Evolutionary conservation across 139 green algal species (phyloP).

Genomic region (Micractinium sp.): DNA sequence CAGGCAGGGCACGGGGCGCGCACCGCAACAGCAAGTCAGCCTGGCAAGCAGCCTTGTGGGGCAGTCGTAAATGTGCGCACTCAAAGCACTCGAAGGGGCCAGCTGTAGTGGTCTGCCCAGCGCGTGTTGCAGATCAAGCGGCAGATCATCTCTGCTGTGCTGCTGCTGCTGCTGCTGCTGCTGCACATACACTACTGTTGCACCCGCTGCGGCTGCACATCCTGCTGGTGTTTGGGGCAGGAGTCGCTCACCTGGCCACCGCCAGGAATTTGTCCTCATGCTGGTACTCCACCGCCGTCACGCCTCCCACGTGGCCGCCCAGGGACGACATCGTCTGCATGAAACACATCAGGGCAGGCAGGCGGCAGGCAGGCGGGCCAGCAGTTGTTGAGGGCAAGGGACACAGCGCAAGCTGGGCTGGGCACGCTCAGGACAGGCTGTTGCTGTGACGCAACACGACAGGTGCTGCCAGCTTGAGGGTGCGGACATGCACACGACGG

Average conservation of each 20-base stretch:
- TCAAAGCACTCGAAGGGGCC: not conserved
- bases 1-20: not conserved
- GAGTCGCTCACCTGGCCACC: slow-evolving; percentile 9
- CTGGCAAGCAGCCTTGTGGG: not conserved
- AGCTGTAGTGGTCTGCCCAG: too few species aligned
- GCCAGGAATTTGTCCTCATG: slow-evolving; percentile 48
- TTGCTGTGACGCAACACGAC: too few species aligned
- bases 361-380: not conserved
- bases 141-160: too few species aligned
- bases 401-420: too few species aligned
- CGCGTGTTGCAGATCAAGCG: too few species aligned
- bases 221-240: too few species aligned
- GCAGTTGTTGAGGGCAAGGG: not conserved
- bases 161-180: too few species aligned
- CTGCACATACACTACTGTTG: not conserved
- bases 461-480: too few species aligned
- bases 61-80: not conserved
- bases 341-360: not conserved
- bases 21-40: not conserved
- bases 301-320: slow-evolving; percentile 3
- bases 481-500: not conserved
- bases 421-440: too few species aligned
- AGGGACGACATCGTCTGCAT: not conserved
- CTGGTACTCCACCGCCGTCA: slow-evolving; percentile 32
- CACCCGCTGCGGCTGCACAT: not conserved